Conservation (phyloP, 2,329 filamentous ascomycete genomes). For the Pseudonectria buxi region DNA sequence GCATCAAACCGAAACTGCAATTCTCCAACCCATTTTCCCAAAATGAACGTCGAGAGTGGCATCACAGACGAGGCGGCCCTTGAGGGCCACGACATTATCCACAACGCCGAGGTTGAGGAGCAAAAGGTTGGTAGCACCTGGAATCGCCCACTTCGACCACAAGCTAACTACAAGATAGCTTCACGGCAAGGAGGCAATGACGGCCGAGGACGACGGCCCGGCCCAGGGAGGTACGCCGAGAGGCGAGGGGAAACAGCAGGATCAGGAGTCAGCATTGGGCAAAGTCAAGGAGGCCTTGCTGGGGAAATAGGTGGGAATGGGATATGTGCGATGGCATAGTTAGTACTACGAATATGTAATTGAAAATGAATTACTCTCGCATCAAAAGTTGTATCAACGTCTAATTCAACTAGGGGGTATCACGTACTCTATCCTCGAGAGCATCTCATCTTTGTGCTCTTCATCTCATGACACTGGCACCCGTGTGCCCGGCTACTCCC, state of each 20-base stretch:
- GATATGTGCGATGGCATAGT: neutral
- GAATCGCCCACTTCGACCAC: no score
- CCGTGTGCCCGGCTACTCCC: no score
- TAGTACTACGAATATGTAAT: neutral
- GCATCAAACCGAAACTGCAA: no score
- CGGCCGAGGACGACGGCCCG: conserved; percentile 2
- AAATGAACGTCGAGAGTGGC: conserved; percentile 3
- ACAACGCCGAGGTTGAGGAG: conserved; percentile 28
- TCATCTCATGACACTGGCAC: no score
- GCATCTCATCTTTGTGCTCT: no score
- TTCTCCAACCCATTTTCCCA: no score
- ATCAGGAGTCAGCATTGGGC: conserved; percentile 13
- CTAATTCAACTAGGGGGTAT: no score
- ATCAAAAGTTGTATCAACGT: no score
- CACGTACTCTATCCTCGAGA: no score
- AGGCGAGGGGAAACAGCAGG: neutral
- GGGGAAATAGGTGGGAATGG: conserved; percentile 11
- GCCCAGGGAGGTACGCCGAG: conserved; percentile 2
- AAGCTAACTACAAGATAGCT: conserved; percentile 7
- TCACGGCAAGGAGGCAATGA: conserved; percentile 18
- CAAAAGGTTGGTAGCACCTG: conserved; percentile 17
- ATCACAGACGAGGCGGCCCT: conserved; percentile 25
- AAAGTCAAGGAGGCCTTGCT: conserved; percentile 24
- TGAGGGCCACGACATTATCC: conserved; percentile 29
- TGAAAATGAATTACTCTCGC: neutral